Evolutionary conservation across 2,329 filamentous ascomycete species (phyloP).

Genomic region (Aureobasidium sp.): DNA sequence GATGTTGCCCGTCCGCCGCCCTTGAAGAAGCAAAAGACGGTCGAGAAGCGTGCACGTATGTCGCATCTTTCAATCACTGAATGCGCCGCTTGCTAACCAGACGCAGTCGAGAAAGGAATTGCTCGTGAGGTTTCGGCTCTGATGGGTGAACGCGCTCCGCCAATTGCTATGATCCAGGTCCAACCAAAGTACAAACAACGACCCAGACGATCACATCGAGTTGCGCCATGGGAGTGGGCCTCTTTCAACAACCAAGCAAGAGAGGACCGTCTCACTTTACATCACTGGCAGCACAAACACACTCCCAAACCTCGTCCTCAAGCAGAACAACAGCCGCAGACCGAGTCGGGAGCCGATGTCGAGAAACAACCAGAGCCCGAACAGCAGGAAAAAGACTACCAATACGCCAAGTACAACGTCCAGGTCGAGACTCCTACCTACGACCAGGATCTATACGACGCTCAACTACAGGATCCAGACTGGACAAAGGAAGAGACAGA

Average conservation of each 20-base stretch:
- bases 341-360: conserved; percentile 19
- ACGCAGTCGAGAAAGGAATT: conserved; percentile 33
- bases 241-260: conserved; percentile 74
- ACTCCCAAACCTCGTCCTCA: conserved; percentile 22
- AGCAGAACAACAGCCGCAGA: conserved; percentile 21
- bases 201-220: conserved; percentile 40
- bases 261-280: conserved; percentile 59
- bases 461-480: conserved; percentile 61
- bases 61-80: neutral
- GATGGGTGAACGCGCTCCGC: conserved; percentile 44
- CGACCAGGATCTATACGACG: conserved; percentile 76
- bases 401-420: conserved; percentile 84
- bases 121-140: conserved; percentile 44
- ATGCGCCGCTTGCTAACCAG: neutral
- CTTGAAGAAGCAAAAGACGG: conserved; percentile 66
- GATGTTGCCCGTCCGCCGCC: conserved; percentile 48
- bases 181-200: conserved; percentile 43
- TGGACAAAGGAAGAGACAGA: conserved; percentile 95
- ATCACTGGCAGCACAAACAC: conserved; percentile 69
- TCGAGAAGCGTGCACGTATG: conserved; percentile 49
- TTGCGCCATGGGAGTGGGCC: conserved; percentile 41
- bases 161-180: conserved; percentile 42
- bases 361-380: conserved; percentile 25
- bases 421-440: conserved; percentile 71
- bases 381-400: conserved; percentile 41